These are phyloP conservation scores for Primulina huaijiensis DNA, from an alignment of 257 asterid species.

Conservation along the genomic window DNA sequence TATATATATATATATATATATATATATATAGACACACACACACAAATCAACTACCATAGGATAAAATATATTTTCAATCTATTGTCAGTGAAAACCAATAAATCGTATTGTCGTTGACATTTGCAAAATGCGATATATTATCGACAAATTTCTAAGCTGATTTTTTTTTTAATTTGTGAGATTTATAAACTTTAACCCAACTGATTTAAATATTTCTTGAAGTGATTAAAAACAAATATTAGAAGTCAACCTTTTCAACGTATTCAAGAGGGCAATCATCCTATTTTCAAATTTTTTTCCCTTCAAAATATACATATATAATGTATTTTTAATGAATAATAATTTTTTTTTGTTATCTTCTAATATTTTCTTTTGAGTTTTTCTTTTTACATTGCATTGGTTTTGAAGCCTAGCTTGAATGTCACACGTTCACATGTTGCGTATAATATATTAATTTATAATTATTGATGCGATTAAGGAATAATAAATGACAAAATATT, in stretches of 20 bases:
- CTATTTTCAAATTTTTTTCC: too few species aligned
- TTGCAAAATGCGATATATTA: too few species aligned
- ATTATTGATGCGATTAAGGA: not conserved
- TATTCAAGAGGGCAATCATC: not conserved
- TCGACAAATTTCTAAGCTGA: not conserved
- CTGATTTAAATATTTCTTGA: constrained; percentile 16
- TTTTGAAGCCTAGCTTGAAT: constrained; percentile 32
- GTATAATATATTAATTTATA: constrained; percentile 10
- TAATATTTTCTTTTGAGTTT: constrained; percentile 14
- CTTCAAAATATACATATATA: too few species aligned
- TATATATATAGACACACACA: too few species aligned
- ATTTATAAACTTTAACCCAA: not conserved
- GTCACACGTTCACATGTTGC: constrained; percentile 38
- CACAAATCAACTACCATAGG: too few species aligned
- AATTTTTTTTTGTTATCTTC: too few species aligned
- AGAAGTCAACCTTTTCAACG: constrained; percentile 45
- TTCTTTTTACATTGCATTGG: constrained; percentile 28
- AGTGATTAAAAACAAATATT: constrained; percentile 25
- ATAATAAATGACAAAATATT: not conserved
- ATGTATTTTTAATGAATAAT: too few species aligned
- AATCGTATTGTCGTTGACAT: too few species aligned
- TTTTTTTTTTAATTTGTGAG: not conserved
- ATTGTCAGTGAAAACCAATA: too few species aligned
- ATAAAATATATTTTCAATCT: too few species aligned
- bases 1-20: too few species aligned